Evolutionary conservation across 108 stramenopile species (phyloP).

Genomic region (Nitzschia palea): DNA sequence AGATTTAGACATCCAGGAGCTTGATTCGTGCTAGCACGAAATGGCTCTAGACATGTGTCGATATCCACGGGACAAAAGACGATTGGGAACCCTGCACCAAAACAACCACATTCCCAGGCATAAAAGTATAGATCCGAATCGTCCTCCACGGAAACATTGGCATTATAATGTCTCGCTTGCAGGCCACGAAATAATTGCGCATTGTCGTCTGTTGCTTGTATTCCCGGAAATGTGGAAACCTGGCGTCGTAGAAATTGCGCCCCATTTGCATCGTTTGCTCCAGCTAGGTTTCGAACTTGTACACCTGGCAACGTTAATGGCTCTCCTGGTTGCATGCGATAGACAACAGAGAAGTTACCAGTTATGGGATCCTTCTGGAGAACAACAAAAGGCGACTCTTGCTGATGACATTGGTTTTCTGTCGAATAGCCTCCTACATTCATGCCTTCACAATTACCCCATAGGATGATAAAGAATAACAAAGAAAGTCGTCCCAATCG

Average conservation of each 20-base stretch:
- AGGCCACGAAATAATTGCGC: neutral
- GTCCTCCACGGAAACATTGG: too few relatives aligned
- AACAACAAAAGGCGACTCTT: neutral
- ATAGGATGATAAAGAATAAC: too few relatives aligned
- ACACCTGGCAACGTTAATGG: neutral
- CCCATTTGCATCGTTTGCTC: too few relatives aligned
- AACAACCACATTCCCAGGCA: constrained; percentile 13
- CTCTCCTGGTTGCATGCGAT: neutral
- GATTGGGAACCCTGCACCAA: neutral
- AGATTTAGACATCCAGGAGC: constrained; percentile 9
- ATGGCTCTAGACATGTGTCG: neutral
- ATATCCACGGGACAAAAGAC: constrained; percentile 15
- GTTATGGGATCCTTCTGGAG: neutral
- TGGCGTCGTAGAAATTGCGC: neutral
- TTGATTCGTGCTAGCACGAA: neutral
- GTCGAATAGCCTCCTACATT: too few relatives aligned
- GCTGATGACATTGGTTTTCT: neutral
- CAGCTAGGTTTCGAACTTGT: neutral
- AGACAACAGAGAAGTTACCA: neutral
- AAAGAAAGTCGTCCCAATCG: too few relatives aligned
- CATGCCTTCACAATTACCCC: too few relatives aligned
- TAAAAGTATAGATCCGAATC: neutral
- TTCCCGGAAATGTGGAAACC: neutral
- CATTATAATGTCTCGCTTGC: neutral
- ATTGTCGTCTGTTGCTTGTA: neutral